Evolutionary conservation across 257 asterid genomes (phyloP).

Genomic region (Petrea volubilis): DNA sequence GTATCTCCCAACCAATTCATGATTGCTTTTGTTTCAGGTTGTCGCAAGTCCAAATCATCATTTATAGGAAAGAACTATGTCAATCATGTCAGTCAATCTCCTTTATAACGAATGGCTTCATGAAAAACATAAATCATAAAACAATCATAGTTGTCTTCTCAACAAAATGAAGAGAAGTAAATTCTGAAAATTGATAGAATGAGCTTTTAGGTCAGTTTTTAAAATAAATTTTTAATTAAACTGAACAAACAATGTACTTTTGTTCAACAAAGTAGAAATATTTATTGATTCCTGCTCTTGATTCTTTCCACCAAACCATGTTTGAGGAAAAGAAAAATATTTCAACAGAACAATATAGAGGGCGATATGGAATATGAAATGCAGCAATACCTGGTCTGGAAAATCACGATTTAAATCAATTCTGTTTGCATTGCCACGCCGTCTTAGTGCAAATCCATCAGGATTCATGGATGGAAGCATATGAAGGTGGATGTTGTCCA

Average conservation of each 20-base stretch:
- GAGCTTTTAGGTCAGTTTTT: neutral
- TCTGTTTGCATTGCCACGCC: constrained; percentile 72
- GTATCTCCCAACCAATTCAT: constrained; percentile 77
- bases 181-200: neutral
- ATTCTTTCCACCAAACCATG: neutral
- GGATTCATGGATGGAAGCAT: constrained; percentile 89
- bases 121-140: constrained; percentile 7
- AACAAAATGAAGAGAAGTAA: constrained; percentile 6
- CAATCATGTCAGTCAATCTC: constrained; percentile 61
- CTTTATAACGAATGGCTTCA: constrained; percentile 33
- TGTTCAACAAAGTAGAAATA: neutral
- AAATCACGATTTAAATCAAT: constrained; percentile 83
- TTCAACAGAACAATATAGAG: constrained; percentile 1
- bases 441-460: constrained; percentile 65
- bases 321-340: neutral
- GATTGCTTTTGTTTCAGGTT: constrained; percentile 97
- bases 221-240: neutral
- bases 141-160: neutral
- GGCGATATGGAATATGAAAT: neutral
- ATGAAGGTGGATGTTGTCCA: constrained; percentile 74
- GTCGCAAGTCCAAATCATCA: constrained; percentile 73
- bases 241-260: neutral
- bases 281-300: neutral
- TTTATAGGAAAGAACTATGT: constrained; percentile 90
- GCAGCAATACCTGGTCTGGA: constrained; percentile 76